Evolutionary conservation across 805 yeast genomes (phyloP).

Genomic region (Cyberlindnera mycetangii): DNA sequence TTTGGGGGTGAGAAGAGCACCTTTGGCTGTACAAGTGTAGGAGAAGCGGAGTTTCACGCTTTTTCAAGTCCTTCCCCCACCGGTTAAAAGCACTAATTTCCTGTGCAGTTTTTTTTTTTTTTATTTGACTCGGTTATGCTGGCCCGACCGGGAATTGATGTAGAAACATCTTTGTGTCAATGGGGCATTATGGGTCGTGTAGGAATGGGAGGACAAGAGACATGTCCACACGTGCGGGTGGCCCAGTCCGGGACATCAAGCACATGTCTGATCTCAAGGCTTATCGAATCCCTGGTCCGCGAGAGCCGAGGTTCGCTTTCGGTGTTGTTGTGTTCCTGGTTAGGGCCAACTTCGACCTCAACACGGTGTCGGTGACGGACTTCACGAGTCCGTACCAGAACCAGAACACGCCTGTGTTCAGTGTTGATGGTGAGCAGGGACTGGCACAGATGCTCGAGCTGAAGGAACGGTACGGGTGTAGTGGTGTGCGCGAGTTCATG

Average conservation of each 20-base stretch:
- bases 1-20: not conserved
- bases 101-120: too few species aligned
- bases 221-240: too few species aligned
- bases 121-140: too few species aligned
- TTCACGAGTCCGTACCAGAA: not conserved
- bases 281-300: not conserved
- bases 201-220: too few species aligned
- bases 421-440: too few species aligned
- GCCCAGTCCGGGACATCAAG: constrained; percentile 1
- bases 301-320: not conserved
- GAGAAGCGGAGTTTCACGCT: too few species aligned
- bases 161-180: too few species aligned
- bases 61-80: too few species aligned
- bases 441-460: not conserved
- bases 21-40: not conserved
- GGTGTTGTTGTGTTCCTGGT: constrained; percentile 2
- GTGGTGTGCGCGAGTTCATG: not conserved
- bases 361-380: constrained; percentile 2
- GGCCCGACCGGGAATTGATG: too few species aligned
- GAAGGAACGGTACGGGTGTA: not conserved
- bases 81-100: too few species aligned
- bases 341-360: not conserved
- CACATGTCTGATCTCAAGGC: constrained; percentile 1
- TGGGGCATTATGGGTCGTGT: too few species aligned
- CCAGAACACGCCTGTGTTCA: constrained; percentile 1